phyloP scores from a whole-genome alignment of 306 rosid species.

The Calophaca sinica region DNA sequence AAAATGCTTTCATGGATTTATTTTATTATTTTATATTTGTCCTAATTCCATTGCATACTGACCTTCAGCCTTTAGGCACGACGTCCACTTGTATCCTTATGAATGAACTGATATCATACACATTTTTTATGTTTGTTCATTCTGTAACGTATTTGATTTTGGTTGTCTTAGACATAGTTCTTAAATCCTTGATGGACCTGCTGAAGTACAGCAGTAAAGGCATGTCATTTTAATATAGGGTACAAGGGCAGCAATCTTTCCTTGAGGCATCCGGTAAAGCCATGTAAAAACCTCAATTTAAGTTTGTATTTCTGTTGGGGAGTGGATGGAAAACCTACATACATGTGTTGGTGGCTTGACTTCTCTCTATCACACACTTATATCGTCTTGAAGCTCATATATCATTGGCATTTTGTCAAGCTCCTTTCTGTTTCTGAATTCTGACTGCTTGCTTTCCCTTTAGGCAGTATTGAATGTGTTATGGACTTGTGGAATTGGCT shows the following conservation, averaged over 20 bases:
- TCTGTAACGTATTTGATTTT: background rate
- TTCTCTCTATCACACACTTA: background rate
- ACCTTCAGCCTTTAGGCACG: conserved; percentile 19
- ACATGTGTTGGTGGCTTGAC: background rate
- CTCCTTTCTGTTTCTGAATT: conserved; percentile 36
- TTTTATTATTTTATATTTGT: conserved; percentile 1
- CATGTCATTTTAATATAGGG: conserved; percentile 27
- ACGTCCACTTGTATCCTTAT: conserved; percentile 7
- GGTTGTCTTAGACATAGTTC: conserved; percentile 14
- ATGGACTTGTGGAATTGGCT: conserved; percentile 34
- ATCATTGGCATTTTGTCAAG: conserved; percentile 13
- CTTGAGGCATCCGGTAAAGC: conserved; percentile 20
- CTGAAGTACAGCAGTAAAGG: conserved; percentile 11
- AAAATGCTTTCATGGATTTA: conserved; percentile 7
- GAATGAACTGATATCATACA: conserved; percentile 25
- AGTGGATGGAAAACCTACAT: background rate
- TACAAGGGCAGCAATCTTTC: background rate
- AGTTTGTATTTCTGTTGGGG: background rate
- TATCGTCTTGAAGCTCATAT: conserved; percentile 28
- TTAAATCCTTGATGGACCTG: conserved; percentile 34
- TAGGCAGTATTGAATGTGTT: conserved; percentile 16
- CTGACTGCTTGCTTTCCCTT: conserved; percentile 18
- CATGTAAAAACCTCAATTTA: conserved; percentile 22
- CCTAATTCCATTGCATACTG: conserved; percentile 7
- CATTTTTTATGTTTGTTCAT: conserved; percentile 27